Base-by-base conservation (phyloP, 805 yeast genomes). In the Cyberlindnera xishuangbannaensis region DNA sequence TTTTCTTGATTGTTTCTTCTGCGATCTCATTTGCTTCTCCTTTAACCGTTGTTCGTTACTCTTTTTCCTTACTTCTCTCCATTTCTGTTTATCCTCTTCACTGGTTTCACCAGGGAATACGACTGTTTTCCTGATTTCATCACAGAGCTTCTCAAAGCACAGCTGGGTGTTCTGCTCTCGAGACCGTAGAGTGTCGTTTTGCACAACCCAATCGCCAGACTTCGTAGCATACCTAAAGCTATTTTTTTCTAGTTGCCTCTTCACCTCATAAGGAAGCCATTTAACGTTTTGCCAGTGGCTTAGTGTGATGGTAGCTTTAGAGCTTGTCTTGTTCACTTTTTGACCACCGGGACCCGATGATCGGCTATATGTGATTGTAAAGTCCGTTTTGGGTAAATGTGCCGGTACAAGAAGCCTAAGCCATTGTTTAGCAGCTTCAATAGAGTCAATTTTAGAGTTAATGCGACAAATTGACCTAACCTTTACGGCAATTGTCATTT, bases 331-430 rank as follows among this genome's bases (percentile, higher is more conserved):
- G 55, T 84, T 84, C 9, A 85, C 94, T 49, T 85, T 80, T 46
- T 84, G 95, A 0, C 95, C 95, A 2, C 95, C 95, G 0, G 95
- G 85, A 0, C 95, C 95, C 21, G 87, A 73, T 0, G 92, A 71
- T 37, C 88, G 56, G 33, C 75, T 62, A 48, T 58, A 79, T 4
- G 64, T 42, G 2, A 70, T 50, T 2, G 59, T 56, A 45, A 79
- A 78, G 12, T 55, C 45, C 13, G 53, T 42, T 11, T 59, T 51
- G 1, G 83, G 84, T 3, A 79, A 61, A 6, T 51, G 35, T 2
- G 39, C 19, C 6, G 50, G 46, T 1, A 47, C 41, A 35, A 66
- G 56, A 1, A 32, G 25, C 4, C 44, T 35, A 6, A 74, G 46
- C 81, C 82, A 76, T 21, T 43, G 30, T 39, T 61, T 58, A 7